A percentile compares a stretch with the other conserved stretches of the same genome.
phyloP scores from a whole-genome alignment of 768 basidiomycete genomes.

The Candolleomyces eurysporus region DNA sequence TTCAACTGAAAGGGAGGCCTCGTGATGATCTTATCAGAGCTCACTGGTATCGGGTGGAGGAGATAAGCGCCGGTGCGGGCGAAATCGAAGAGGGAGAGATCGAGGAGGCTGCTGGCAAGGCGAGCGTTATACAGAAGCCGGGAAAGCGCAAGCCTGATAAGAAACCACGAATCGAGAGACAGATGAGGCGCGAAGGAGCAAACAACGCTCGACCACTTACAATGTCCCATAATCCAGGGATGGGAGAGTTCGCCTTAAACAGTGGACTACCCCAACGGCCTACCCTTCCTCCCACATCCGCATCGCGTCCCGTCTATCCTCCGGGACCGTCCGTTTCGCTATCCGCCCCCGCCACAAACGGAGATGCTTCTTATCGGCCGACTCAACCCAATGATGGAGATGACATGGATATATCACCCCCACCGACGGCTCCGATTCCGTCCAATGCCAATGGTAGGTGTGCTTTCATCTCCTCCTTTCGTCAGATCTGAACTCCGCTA shows the following conservation, averaged over 20 bases:
- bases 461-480: neutral
- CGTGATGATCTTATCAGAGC: conserved; percentile 44
- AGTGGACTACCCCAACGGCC: neutral
- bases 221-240: neutral
- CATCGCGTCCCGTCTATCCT: neutral
- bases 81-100: conserved; percentile 54
- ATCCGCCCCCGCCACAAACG: neutral
- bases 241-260: neutral
- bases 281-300: neutral
- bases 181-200: neutral
- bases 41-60: conserved; percentile 49
- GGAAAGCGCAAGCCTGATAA: conserved; percentile 2
- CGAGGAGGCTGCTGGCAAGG: conserved; percentile 22
- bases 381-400: conserved; percentile 14
- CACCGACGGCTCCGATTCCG: neutral
- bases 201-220: neutral
- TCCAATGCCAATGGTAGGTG: neutral
- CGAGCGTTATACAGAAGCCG: neutral
- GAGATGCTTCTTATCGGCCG: too few species aligned
- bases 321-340: neutral
- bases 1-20: conserved; percentile 42
- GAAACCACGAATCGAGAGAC: neutral
- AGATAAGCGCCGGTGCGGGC: conserved; percentile 38
- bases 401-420: conserved; percentile 31
- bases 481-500: neutral